Percentiles rank a stretch among this genome's conserved stretches.
These are phyloP conservation scores for Colletotrichum euphorbiae DNA, from an alignment of 2,329 filamentous ascomycete genomes.

Conservation along the genomic window DNA sequence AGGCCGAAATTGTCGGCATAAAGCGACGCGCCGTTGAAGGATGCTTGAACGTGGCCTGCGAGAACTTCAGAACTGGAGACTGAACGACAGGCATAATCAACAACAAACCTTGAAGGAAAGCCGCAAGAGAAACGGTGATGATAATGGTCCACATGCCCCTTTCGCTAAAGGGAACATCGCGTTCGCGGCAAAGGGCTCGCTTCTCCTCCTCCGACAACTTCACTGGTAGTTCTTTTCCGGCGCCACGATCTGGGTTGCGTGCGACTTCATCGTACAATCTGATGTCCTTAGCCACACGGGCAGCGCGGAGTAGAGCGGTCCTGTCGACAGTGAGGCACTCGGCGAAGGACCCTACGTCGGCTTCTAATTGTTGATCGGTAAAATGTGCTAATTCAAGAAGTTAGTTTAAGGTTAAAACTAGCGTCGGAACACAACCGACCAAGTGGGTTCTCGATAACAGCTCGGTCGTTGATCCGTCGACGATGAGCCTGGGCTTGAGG, in stretches of 20 bases:
- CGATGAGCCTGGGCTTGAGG: conserved; percentile 45
- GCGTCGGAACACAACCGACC: conserved; percentile 35
- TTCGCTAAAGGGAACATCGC: conserved; percentile 54
- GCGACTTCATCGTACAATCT: conserved; percentile 53
- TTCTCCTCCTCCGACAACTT: conserved; percentile 51
- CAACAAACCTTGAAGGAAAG: conserved; percentile 53
- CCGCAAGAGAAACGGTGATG: conserved; percentile 56
- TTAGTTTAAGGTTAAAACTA: neutral
- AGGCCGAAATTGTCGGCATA: conserved; percentile 40
- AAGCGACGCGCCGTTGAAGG: conserved; percentile 55
- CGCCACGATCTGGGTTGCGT: conserved; percentile 42
- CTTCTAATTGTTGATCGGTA: conserved; percentile 52
- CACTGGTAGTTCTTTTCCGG: conserved; percentile 46
- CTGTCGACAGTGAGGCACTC: conserved; percentile 47
- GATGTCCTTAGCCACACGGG: conserved; percentile 55
- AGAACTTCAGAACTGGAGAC: neutral
- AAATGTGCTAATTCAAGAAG: conserved; percentile 47
- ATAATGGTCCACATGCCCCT: conserved; percentile 54
- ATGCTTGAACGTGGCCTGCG: conserved; percentile 55
- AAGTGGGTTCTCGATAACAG: conserved; percentile 53
- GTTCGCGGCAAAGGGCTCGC: conserved; percentile 51
- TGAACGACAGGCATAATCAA: neutral
- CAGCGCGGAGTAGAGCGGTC: conserved; percentile 51
- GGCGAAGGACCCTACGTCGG: conserved; percentile 50
- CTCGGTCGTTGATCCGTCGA: conserved; percentile 48